Base-by-base conservation (phyloP, 2,329 filamentous ascomycete species). In the Corinectria fuckeliana region DNA sequence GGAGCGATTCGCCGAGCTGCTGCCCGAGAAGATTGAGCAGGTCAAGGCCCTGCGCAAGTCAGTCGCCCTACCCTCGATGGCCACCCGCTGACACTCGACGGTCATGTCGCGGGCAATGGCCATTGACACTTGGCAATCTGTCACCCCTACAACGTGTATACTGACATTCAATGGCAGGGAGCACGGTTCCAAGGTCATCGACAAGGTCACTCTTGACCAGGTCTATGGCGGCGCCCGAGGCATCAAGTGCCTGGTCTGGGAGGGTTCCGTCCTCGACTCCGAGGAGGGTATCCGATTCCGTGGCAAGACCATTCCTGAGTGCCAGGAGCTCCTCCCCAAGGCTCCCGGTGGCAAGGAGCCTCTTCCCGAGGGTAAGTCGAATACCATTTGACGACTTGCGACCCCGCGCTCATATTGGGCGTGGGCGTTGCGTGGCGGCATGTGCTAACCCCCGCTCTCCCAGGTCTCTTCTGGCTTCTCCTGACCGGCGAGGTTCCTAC, bases 201-300 rank as follows among this genome's bases (percentile, higher is more conserved):
- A 95, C 80, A 92, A 98, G 87, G 92, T 99, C 78, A 99, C 95
- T 63, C 91, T 99, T 69, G 95, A 98, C 86, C 95, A 99, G 85
- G 95, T 97, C 77, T 99, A 98, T 80, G 95, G 95, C 79, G 95
- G 95, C 89, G 95, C 95, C 76, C 94, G 95, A 85, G 94, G 95
- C 76, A 96, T 99, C 84, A 99, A 98, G 88, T 90, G 90, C 72
- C 90, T 99, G 64, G 95, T 99, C 74, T 99, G 95, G 95, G 95
- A 99, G 84, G 90, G 94, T 73, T 99, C 95, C 74, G 95, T 99
- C 73, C 91, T 99, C 74, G 95, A 99, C 82, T 87, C 94, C 58
- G 93, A 98, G 85, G 95, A 99, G 87, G 95, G 95, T 83, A 99
- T 99, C 81, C 92, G 95, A 74, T 99, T 99, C 90, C 91, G 95